Evolutionary conservation across 345 rosid species (phyloP).

Genomic region (Noccaea bulbosa): DNA sequence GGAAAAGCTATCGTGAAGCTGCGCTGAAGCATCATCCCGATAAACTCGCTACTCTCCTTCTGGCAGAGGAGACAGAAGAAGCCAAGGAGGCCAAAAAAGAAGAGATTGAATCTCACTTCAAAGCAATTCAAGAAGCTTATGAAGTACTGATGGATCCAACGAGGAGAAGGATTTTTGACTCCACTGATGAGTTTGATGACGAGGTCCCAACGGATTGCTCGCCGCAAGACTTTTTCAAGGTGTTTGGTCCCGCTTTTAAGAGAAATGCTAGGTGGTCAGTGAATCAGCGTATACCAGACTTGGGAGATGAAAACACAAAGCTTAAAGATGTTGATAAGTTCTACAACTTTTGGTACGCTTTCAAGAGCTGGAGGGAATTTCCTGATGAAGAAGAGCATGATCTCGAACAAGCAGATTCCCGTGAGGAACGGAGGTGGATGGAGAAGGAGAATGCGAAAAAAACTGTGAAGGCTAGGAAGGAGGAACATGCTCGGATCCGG

Average conservation of each 20-base stretch:
- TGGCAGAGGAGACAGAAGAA: slow-evolving; percentile 86
- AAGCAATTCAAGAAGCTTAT: slow-evolving; percentile 92
- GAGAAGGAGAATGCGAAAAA: slow-evolving; percentile 95
- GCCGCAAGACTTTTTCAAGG: slow-evolving; percentile 91
- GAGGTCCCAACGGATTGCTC: slow-evolving; percentile 88
- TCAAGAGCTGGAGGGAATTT: slow-evolving; percentile 99
- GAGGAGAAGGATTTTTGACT: slow-evolving; percentile 90
- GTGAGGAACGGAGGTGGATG: slow-evolving; percentile 99
- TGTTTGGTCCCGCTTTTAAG: slow-evolving; percentile 95
- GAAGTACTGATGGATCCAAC: slow-evolving; percentile 86
- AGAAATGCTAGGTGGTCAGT: slow-evolving; percentile 99
- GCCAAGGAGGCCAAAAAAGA: slow-evolving; percentile 94
- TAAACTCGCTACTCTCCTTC: slow-evolving; percentile 85
- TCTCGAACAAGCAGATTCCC: slow-evolving; percentile 93
- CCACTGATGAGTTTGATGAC: slow-evolving; percentile 97
- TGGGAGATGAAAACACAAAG: slow-evolving; percentile 74
- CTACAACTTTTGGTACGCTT: slow-evolving; percentile 87
- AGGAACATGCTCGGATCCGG: slow-evolving; percentile 86
- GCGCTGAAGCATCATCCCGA: slow-evolving; percentile 96
- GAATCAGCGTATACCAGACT: slow-evolving; percentile 68
- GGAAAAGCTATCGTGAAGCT: slow-evolving; percentile 86
- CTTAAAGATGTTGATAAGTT: slow-evolving; percentile 78
- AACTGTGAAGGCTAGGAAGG: slow-evolving; percentile 86
- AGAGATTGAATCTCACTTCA: slow-evolving; percentile 86
- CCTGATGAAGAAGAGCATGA: slow-evolving; percentile 97